Evolutionary conservation across 768 basidiomycete species (phyloP), one percentile per base, ranked within the genome.

Genomic region (Gloeopeniophorella convolvens): DNA sequence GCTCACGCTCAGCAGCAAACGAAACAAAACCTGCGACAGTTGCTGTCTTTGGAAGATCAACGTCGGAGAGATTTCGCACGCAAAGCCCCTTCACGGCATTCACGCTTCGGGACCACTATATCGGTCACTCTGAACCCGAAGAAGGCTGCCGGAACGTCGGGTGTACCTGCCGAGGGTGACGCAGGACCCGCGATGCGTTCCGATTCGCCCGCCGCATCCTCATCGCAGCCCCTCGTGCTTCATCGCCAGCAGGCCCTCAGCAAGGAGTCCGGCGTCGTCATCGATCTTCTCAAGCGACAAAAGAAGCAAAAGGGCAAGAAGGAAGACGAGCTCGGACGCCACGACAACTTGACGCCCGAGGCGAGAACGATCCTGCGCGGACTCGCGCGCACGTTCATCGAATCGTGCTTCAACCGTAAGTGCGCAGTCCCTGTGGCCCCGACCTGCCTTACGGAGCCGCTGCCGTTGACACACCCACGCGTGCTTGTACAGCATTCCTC

Each of bases 101-200:
- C 92, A 21, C 82, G 94, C 41, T 99, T 99, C 66, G 96, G 96
- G 1, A 98, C 96, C 2, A 98, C 94, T 8, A 84, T 98, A 56
- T 71, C 85, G 18, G 84, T 99, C 45, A 79, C 75, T 55, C 71
- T 87, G 35, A 85, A 83, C 51, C 65, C 81, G 12, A 77, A 75
- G 55, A 80, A 77, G 65, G 48, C 34, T 10, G 13, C 34, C 6
- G 24, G 21, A 10, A 16, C 42, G 3, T 24, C 43, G 41, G 41
- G 21, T 54, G 23, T 60, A 13, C 59, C 64, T 15, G 52, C 67
- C 10, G 57, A 45, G 48, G 62, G 62, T 33, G 60, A 63, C 47
- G 57, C 39, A 12, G 54, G 55, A 48, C 59, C 60, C 43, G 61
- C 52, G 35, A 43, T 61, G 33, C 56, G 56, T 52, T 36, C 52